phyloP scores from a whole-genome alignment of 2,329 filamentous ascomycete genomes.

The Alternaria angustiovoidea region DNA sequence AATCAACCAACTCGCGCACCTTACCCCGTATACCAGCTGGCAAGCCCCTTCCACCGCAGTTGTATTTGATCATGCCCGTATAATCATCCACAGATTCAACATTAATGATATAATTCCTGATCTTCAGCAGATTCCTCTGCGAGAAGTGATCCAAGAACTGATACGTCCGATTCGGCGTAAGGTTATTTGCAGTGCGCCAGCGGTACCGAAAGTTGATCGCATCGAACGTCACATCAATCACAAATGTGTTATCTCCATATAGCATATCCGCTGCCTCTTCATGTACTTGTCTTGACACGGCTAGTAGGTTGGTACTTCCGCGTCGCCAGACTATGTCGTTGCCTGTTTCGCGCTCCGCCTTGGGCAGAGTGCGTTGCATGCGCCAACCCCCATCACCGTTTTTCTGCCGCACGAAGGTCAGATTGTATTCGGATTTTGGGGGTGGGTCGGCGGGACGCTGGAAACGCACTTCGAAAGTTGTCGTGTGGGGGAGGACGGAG shows the following conservation, averaged over 20 bases:
- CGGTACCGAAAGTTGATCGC: slow-evolving; percentile 55
- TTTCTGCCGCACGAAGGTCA: slow-evolving; percentile 41
- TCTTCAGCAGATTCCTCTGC: slow-evolving; percentile 50
- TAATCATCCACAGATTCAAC: slow-evolving; percentile 60
- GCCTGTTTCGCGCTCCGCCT: slow-evolving; percentile 36
- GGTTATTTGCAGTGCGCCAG: slow-evolving; percentile 54
- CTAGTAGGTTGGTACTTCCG: slow-evolving; percentile 52
- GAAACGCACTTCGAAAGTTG: slow-evolving; percentile 32
- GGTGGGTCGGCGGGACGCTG: slow-evolving; percentile 25
- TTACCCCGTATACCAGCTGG: slow-evolving; percentile 53
- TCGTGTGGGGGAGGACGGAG: slow-evolving; percentile 54
- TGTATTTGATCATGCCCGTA: slow-evolving; percentile 62
- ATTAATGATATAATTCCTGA: slow-evolving; percentile 55
- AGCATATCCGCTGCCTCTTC: slow-evolving; percentile 56
- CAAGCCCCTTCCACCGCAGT: slow-evolving; percentile 56
- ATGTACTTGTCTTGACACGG: slow-evolving; percentile 53
- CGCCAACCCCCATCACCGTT: slow-evolving; percentile 37
- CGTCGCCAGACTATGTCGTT: slow-evolving; percentile 54
- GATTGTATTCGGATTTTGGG: slow-evolving; percentile 38
- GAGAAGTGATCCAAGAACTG: slow-evolving; percentile 55
- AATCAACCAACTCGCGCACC: slow-evolving; percentile 52
- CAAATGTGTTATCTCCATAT: slow-evolving; percentile 58
- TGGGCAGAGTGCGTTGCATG: slow-evolving; percentile 37
- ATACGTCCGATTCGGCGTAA: slow-evolving; percentile 52
- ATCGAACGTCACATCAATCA: slow-evolving; percentile 55